These are phyloP conservation scores for Entomortierella lignicola DNA, from an alignment of 192 early-diverging fungal genomes.

Conservation along the genomic window DNA sequence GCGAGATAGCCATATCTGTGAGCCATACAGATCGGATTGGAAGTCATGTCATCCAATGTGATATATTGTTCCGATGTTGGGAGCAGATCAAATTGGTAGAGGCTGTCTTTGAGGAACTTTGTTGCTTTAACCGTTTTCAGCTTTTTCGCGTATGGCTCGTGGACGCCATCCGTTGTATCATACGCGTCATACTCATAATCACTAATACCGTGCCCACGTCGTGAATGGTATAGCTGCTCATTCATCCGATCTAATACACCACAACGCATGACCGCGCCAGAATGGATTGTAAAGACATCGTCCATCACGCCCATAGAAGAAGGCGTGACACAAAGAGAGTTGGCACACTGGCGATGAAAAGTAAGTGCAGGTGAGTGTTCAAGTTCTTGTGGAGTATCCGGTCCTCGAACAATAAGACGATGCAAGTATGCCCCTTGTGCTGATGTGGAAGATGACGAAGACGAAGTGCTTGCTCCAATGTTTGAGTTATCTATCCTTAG, in stretches of 20 bases:
- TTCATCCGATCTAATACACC: constrained; percentile 22
- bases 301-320: constrained; percentile 41
- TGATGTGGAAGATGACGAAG: not conserved
- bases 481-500: constrained; percentile 2
- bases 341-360: constrained; percentile 38
- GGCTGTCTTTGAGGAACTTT: constrained; percentile 17
- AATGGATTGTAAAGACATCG: constrained; percentile 36
- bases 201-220: not conserved
- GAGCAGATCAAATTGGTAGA: constrained; percentile 14
- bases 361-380: constrained; percentile 35
- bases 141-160: constrained; percentile 2
- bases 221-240: not conserved
- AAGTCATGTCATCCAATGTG: constrained; percentile 27
- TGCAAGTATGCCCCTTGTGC: constrained; percentile 11
- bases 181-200: not conserved
- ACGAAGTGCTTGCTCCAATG: not conserved
- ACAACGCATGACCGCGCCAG: constrained; percentile 21
- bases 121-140: constrained; percentile 30
- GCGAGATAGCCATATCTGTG: constrained; percentile 62
- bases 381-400: constrained; percentile 24
- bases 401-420: constrained; percentile 28
- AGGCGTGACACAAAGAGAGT: constrained; percentile 31
- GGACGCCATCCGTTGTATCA: not conserved
- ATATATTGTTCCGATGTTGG: constrained; percentile 14
- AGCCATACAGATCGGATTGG: constrained; percentile 60